Evolutionary conservation across 2,329 filamentous ascomycete species (phyloP), one percentile per base, ranked within the genome.

Genomic region (Pestalotiopsis sp.): DNA sequence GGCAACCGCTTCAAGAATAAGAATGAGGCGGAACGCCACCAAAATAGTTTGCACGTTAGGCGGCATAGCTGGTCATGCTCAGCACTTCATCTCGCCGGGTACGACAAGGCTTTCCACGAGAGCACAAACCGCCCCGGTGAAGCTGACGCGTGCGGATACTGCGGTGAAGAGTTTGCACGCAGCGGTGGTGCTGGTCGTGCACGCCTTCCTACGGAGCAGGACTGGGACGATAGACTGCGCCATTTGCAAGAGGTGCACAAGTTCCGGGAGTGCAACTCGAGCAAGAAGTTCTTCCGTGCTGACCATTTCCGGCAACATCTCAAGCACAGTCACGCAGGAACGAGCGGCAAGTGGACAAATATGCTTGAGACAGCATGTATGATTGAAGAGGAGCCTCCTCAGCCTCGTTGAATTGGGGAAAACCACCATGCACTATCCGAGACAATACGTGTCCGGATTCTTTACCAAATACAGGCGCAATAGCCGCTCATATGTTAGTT

Each of bases 1-100:
- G 92, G 92, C 57, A 98, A 98, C 78, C 91, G 95, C 12, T 98
- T 98, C 85, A 98, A 98, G 82, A 98, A 98, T 83, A 98, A 98
- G 83, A 98, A 98, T 76, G 96, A 98, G 82, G 95, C 95, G 2
- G 95, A 98, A 80, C 90, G 96, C 40, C 95, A 98, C 78, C 95
- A 97, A 77, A 98, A 98, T 77, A 97, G 95, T 14, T 88, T 98
- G 12, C 95, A 98, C 80, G 87, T 98, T 9, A 90, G 95, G 41
- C 91, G 92, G 27, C 94, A 98, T 82, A 98, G 95, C 63, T 99
- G 96, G 96, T 98, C 95, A 12, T 99, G 96, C 80, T 95, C 94
- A 40, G 93, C 95, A 0, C 88, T 99, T 31, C 73, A 78, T 52
- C 69, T 76, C 25, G 89, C 89, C 12, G 87, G 89, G 69, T 93